Percentiles rank a stretch among this genome's conserved stretches.
phyloP scores from a whole-genome alignment of 352 stramenopile species.

The Lagenidium sp. region DNA sequence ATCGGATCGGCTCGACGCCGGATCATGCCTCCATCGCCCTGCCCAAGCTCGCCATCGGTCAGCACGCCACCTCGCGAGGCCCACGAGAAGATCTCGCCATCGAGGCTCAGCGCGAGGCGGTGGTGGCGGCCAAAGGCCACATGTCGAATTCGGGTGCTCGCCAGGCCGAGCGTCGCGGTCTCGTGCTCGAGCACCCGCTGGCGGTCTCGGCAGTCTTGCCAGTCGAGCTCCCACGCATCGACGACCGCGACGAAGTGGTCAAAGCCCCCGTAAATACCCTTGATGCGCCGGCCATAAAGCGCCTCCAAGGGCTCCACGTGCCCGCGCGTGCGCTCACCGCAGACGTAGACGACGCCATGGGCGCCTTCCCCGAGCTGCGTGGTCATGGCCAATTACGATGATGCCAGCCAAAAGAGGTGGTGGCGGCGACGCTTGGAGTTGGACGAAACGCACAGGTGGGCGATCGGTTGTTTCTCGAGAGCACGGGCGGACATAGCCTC shows the following conservation, averaged over 20 bases:
- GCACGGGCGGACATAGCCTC: too few relatives aligned
- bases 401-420: too few relatives aligned
- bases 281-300: conserved; percentile 36
- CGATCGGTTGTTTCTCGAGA: too few relatives aligned
- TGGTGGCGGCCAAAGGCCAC: conserved; percentile 46
- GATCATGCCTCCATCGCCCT: conserved; percentile 9
- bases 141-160: conserved; percentile 37
- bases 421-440: too few relatives aligned
- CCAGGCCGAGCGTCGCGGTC: conserved; percentile 18
- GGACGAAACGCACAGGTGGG: too few relatives aligned
- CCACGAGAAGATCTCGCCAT: conserved; percentile 63
- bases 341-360: conserved; percentile 40
- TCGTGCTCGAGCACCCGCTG: conserved; percentile 21
- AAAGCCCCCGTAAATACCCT: conserved; percentile 35
- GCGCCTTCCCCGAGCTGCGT: too few relatives aligned
- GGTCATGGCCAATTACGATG: too few relatives aligned
- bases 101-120: conserved; percentile 39
- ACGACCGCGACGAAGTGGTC: conserved; percentile 40
- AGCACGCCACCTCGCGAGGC: conserved; percentile 19
- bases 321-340: conserved; percentile 24
- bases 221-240: conserved; percentile 46
- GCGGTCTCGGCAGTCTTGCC: conserved; percentile 12
- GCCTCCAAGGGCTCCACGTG: conserved; percentile 15
- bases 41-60: conserved; percentile 31
- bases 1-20: too few relatives aligned